Evolutionary conservation across 1,139 yeast genomes (phyloP), one percentile per base, ranked within the genome.

Genomic region (Hansenula sp.): DNA sequence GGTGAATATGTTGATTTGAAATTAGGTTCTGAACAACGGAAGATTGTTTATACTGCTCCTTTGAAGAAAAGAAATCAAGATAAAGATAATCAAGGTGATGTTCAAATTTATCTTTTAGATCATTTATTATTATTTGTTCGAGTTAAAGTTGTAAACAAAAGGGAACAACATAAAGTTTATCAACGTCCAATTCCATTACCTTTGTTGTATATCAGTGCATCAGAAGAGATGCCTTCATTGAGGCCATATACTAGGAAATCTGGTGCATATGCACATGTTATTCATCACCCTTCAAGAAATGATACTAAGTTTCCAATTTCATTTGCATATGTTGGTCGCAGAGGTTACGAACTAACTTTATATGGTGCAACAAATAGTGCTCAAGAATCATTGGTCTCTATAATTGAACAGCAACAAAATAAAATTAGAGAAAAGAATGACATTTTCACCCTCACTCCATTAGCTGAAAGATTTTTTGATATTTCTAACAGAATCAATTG

Each of bases 181-280:
- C 94, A 94, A 58, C 79, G 90, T 62, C 99, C 99, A 8, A 87
- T 94, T 41, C 96, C 96, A 38, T 71, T 93, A 44, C 96, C 95
- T 33, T 70, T 93, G 46, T 69, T 94, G 47, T 85, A 82, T 58
- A 79, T 83, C 16, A 80, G 90, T 36, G 78, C 90, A 47, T 82
- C 86, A 2, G 91, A 84, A 59, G 96, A 88, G 49, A 77, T 84
- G 50, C 91, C 93, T 10, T 72, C 80, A 3, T 63, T 80, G 49
- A 72, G 79, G 54, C 73, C 79, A 41, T 54, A 61, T 41, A 63
- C 68, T 28, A 54, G 58, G 36, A 59, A 54, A 27, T 63, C 71
- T 3, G 72, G 68, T 36, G 62, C 69, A 24, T 63, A 62, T 25
- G 75, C 77, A 2, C 62, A 67, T 34, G 71, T 72, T n/a, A 53